phyloP scores from a whole-genome alignment of 2,329 filamentous ascomycete species.

The Pestalotiopsis sp. region DNA sequence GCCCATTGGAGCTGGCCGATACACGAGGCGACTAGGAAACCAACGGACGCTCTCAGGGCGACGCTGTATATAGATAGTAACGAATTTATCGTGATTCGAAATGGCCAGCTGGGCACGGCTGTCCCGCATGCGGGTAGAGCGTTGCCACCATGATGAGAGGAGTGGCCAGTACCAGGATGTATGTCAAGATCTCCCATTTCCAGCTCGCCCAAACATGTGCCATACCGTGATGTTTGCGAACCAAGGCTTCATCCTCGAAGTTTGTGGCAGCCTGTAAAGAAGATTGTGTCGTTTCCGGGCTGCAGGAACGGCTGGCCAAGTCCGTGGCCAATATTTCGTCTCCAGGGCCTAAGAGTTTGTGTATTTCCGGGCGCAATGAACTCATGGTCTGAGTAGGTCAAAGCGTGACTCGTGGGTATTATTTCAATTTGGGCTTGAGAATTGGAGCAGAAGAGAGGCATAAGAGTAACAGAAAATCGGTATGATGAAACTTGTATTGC shows the following conservation, averaged over 20 bases:
- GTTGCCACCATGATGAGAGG: background rate
- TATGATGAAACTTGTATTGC: too few relatives aligned
- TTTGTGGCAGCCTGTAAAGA: background rate
- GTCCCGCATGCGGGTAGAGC: background rate
- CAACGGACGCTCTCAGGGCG: background rate
- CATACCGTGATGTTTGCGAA: background rate
- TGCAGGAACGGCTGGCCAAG: background rate
- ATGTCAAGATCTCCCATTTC: background rate
- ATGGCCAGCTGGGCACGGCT: background rate
- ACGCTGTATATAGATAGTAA: slow-evolving; percentile 5
- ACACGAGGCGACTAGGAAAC: slow-evolving; percentile 8
- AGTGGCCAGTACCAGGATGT: background rate
- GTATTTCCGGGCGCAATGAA: too few relatives aligned
- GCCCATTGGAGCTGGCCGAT: slow-evolving; percentile 13
- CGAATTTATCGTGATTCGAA: slow-evolving; percentile 4
- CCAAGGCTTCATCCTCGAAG: background rate
- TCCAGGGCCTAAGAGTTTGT: too few relatives aligned
- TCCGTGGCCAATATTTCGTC: too few relatives aligned
- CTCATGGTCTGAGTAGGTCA: too few relatives aligned
- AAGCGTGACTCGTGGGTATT: too few relatives aligned
- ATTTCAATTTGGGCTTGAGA: too few relatives aligned
- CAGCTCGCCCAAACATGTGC: background rate
- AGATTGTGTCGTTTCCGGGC: background rate
- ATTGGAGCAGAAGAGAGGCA: too few relatives aligned
- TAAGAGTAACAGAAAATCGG: too few relatives aligned